phyloP scores from a whole-genome alignment of 2,329 filamentous ascomycete genomes.

The Chrysosporium keratinophilum region DNA sequence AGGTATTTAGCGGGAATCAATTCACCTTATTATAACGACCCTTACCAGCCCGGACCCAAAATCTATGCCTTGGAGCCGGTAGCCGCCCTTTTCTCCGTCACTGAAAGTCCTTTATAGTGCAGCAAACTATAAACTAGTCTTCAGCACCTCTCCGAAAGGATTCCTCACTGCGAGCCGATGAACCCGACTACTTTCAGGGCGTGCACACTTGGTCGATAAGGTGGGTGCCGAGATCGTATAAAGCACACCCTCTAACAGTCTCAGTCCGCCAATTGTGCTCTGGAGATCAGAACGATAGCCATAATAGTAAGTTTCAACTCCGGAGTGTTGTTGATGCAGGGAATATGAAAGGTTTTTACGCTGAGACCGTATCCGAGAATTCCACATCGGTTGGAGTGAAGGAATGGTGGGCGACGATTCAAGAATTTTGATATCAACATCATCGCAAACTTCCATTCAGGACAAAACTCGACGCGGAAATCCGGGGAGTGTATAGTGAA shows the following conservation, averaged over 20 bases:
- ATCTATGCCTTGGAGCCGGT: conserved; percentile 56
- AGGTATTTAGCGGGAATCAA: conserved; percentile 41
- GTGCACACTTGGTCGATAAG: conserved; percentile 61
- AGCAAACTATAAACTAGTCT: conserved; percentile 53
- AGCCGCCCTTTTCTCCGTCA: conserved; percentile 58
- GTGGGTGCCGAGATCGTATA: conserved; percentile 71
- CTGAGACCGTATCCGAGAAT: too few relatives aligned
- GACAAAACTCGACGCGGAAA: too few relatives aligned
- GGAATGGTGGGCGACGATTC: too few relatives aligned
- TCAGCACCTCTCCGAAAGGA: conserved; percentile 41
- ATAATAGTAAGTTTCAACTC: conserved; percentile 72
- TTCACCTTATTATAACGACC: conserved; percentile 61
- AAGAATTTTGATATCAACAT: too few relatives aligned
- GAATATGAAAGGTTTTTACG: too few relatives aligned
- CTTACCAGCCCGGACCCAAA: conserved; percentile 65
- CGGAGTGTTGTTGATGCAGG: too few relatives aligned
- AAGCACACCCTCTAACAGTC: conserved; percentile 54
- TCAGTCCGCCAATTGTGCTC: conserved; percentile 55
- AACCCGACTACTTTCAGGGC: conserved; percentile 62
- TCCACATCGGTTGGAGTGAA: too few relatives aligned
- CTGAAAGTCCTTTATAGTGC: conserved; percentile 56
- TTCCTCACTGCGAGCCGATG: conserved; percentile 55
- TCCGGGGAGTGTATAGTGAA: too few relatives aligned
- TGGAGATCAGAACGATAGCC: conserved; percentile 54
- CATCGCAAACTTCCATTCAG: too few relatives aligned